These are phyloP conservation scores for Scedosporium minutisporum DNA, from an alignment of 2,329 filamentous ascomycete species.

Conservation along the genomic window DNA sequence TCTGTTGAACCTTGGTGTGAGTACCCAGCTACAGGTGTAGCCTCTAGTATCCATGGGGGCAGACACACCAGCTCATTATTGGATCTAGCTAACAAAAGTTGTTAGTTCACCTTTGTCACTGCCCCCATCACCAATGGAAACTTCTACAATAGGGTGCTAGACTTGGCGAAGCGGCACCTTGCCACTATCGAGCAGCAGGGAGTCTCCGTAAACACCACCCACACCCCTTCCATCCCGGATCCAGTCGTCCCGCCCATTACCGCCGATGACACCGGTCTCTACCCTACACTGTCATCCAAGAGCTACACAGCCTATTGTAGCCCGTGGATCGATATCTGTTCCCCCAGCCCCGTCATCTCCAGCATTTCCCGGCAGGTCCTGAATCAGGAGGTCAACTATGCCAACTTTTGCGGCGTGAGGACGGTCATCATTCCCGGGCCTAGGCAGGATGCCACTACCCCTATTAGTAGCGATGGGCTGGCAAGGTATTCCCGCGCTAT, in stretches of 20 bases:
- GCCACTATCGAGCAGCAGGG: conserved; percentile 31
- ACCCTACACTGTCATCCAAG: conserved; percentile 57
- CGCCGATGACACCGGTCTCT: conserved; percentile 67
- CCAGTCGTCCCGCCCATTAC: conserved; percentile 60
- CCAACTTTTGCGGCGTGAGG: conserved; percentile 84
- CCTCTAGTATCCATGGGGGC: too few species aligned
- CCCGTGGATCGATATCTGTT: conserved; percentile 86
- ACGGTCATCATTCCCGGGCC: conserved; percentile 79
- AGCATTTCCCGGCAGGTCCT: conserved; percentile 84
- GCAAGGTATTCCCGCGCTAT: conserved; percentile 77
- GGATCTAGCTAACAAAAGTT: conserved; percentile 11
- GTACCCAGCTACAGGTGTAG: conserved; percentile 18
- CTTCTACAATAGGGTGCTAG: conserved; percentile 61
- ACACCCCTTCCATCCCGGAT: conserved; percentile 38
- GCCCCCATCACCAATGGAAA: conserved; percentile 66
- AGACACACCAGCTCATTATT: not conserved
- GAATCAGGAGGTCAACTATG: conserved; percentile 85
- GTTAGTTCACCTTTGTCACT: conserved; percentile 69
- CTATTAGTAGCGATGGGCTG: conserved; percentile 40
- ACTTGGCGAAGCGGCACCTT: conserved; percentile 48
- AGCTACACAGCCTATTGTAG: conserved; percentile 74
- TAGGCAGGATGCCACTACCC: conserved; percentile 47
- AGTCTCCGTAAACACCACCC: conserved; percentile 26
- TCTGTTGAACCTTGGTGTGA: conserved; percentile 59
- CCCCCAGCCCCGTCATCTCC: conserved; percentile 70